A percentile compares a stretch with the other conserved stretches of the same genome.
phyloP scores from a whole-genome alignment of 331 rosid species.

The Acacia concinna region DNA sequence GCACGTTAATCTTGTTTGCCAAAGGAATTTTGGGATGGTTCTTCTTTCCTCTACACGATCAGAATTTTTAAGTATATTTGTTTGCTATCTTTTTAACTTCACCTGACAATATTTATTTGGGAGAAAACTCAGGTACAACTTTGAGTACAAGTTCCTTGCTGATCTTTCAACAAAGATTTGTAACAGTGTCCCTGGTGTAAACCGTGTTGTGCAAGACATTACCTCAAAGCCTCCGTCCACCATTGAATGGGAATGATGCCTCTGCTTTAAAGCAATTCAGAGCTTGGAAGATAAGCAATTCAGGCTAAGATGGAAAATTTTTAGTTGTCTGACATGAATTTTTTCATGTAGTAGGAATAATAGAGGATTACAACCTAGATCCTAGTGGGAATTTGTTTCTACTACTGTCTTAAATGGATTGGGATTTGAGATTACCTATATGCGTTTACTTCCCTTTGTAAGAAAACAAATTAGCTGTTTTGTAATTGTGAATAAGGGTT shows the following conservation, averaged over 20 bases:
- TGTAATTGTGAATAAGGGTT: background rate
- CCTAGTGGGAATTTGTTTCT: background rate
- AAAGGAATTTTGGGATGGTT: too few species aligned
- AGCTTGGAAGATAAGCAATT: background rate
- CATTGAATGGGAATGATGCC: constrained; percentile 89
- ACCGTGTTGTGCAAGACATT: constrained; percentile 87
- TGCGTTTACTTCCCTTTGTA: background rate
- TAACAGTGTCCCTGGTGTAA: constrained; percentile 84
- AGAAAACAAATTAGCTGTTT: background rate
- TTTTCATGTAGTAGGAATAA: background rate
- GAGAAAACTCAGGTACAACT: constrained; percentile 58
- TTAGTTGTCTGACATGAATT: background rate
- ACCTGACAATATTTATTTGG: background rate
- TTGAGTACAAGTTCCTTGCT: constrained; percentile 78
- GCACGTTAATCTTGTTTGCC: too few species aligned
- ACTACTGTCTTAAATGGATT: background rate
- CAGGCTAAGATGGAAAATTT: background rate
- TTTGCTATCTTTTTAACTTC: background rate
- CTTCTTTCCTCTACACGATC: too few species aligned
- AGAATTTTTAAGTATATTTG: too few species aligned
- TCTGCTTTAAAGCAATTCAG: too few species aligned
- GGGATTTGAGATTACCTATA: background rate
- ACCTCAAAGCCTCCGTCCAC: constrained; percentile 98
- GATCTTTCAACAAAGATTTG: constrained; percentile 87
- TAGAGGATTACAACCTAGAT: background rate